Percentiles rank a stretch among this genome's conserved stretches.
Conservation (phyloP, 2,329 filamentous ascomycete species). For the Diplodia sapinea region DNA sequence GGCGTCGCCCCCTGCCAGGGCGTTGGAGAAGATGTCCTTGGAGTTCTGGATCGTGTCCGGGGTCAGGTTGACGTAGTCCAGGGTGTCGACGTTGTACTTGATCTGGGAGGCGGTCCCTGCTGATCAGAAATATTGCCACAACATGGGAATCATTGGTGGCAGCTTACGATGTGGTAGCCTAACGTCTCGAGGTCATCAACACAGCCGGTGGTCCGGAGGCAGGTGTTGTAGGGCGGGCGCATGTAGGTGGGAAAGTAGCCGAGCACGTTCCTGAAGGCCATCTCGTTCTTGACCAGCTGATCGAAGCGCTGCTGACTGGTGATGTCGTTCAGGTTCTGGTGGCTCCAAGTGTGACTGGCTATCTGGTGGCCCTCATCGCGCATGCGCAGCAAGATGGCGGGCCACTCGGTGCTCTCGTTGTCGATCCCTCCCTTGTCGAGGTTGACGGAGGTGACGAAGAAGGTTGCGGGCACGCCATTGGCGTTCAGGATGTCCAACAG, state of each 20-base stretch:
- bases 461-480: slow-evolving; percentile 69
- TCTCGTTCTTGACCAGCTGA: slow-evolving; percentile 60
- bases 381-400: slow-evolving; percentile 53
- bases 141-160: neutral
- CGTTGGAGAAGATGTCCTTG: slow-evolving; percentile 12
- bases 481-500: slow-evolving; percentile 65
- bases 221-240: slow-evolving; percentile 56
- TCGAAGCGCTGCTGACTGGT: slow-evolving; percentile 43
- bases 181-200: slow-evolving; percentile 49
- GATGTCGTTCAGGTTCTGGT: slow-evolving; percentile 51
- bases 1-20: slow-evolving; percentile 1
- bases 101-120: slow-evolving; percentile 35
- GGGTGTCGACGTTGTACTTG: slow-evolving; percentile 40
- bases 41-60: slow-evolving; percentile 29
- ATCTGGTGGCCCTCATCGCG: slow-evolving; percentile 60
- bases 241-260: slow-evolving; percentile 58
- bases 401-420: slow-evolving; percentile 43
- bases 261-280: slow-evolving; percentile 55
- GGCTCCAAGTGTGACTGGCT: slow-evolving; percentile 56
- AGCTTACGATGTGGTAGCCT: slow-evolving; percentile 54
- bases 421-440: slow-evolving; percentile 61
- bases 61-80: slow-evolving; percentile 36
- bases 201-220: slow-evolving; percentile 40
- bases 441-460: slow-evolving; percentile 68
- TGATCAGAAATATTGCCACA: neutral